phyloP scores from a whole-genome alignment of 768 basidiomycete species.

The Gelatoporia subvermispora region DNA sequence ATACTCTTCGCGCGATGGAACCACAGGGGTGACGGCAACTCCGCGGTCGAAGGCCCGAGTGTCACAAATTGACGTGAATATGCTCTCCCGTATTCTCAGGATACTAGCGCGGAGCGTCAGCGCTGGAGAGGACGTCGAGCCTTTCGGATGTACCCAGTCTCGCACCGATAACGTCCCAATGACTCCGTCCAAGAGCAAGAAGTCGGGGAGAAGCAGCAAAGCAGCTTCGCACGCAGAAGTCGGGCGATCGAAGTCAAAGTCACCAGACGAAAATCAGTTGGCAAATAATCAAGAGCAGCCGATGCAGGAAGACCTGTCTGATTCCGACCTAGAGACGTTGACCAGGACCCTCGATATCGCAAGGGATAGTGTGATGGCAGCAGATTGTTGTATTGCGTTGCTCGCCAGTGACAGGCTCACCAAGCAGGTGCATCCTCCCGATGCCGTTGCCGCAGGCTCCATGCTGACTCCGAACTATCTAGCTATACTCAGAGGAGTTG shows the following conservation, averaged over 20 bases:
- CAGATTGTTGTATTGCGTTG: conserved; percentile 77
- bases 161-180: conserved; percentile 7
- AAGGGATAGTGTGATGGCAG: conserved; percentile 72
- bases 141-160: conserved; percentile 41
- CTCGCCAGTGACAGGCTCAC: conserved; percentile 75
- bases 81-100: conserved; percentile 65
- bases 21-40: conserved; percentile 30
- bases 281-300: conserved; percentile 3
- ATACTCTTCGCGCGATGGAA: conserved; percentile 36
- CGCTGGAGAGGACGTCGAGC: conserved; percentile 70
- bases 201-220: conserved; percentile 23
- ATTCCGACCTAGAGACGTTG: conserved; percentile 48
- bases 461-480: neutral
- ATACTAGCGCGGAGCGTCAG: conserved; percentile 76
- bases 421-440: conserved; percentile 62
- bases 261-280: conserved; percentile 18
- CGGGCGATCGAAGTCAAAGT: conserved; percentile 39
- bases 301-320: conserved; percentile 25
- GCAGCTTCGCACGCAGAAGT: conserved; percentile 30
- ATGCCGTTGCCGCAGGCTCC: neutral
- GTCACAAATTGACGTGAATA: conserved; percentile 59
- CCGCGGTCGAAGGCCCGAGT: conserved; percentile 53
- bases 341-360: conserved; percentile 52
- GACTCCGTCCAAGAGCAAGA: conserved; percentile 34
- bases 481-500: conserved; percentile 94